A percentile compares a stretch with the other conserved stretches of the same genome.
Evolutionary conservation across 2,329 filamentous ascomycete genomes (phyloP).

Genomic region (Diplodia intermedia): DNA sequence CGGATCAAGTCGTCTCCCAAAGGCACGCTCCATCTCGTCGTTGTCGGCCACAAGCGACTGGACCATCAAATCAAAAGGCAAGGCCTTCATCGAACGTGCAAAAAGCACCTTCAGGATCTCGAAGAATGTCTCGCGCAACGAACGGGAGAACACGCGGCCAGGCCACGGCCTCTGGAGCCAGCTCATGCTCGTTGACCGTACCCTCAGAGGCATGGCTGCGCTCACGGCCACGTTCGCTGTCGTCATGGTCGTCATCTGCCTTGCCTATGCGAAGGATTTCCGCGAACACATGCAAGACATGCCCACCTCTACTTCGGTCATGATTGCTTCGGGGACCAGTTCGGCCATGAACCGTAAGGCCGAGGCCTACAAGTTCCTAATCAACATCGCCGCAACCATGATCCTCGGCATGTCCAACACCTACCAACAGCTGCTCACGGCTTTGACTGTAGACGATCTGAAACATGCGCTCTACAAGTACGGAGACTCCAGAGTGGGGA

Average conservation of each 20-base stretch:
- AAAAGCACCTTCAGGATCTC: slow-evolving; percentile 19
- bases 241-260: slow-evolving; percentile 34
- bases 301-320: slow-evolving; percentile 15
- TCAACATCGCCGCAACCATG: slow-evolving; percentile 44
- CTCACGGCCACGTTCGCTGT: slow-evolving; percentile 36
- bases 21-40: slow-evolving; percentile 4
- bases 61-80: slow-evolving; percentile 8
- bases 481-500: slow-evolving; percentile 43
- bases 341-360: slow-evolving; percentile 13
- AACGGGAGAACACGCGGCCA: slow-evolving; percentile 26
- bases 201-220: slow-evolving; percentile 40
- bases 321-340: slow-evolving; percentile 1
- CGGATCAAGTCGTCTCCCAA: not conserved
- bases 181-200: slow-evolving; percentile 42
- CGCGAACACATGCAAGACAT: not conserved
- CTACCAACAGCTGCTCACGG: slow-evolving; percentile 44
- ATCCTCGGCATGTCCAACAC: slow-evolving; percentile 45
- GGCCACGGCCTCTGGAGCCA: slow-evolving; percentile 41
- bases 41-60: not conserved
- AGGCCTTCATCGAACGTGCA: slow-evolving; percentile 16
- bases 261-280: slow-evolving; percentile 11
- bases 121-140: slow-evolving; percentile 17
- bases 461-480: slow-evolving; percentile 40
- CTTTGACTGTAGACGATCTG: slow-evolving; percentile 40
- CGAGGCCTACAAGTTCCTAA: slow-evolving; percentile 36